Conservation (phyloP, 1,139 yeast genomes). For the Kluyveromyces sp. region DNA sequence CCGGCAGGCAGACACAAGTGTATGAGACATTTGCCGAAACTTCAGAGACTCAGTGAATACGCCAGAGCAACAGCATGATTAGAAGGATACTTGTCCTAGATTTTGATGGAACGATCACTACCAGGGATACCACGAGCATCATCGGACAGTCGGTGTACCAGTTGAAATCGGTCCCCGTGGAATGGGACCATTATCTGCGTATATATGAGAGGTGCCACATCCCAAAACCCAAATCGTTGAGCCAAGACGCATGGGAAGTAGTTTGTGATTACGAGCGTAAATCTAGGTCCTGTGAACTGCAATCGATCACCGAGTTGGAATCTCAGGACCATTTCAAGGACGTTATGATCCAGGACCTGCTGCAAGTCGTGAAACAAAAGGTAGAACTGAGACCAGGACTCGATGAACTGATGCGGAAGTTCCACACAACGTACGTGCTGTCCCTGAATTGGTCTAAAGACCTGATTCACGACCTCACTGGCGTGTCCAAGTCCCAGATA, state of each 20-base stretch:
- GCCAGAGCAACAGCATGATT: constrained; percentile 10
- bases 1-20: too few species aligned
- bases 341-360: constrained; percentile 15
- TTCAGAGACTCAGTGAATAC: too few species aligned
- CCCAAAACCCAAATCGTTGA: constrained; percentile 2
- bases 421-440: constrained; percentile 17
- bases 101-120: constrained; percentile 31
- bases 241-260: constrained; percentile 9
- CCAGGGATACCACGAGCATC: constrained; percentile 23
- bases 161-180: constrained; percentile 14
- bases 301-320: constrained; percentile 23
- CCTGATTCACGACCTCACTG: constrained; percentile 20
- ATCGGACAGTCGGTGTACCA: constrained; percentile 23
- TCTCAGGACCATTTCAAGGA: constrained; percentile 18
- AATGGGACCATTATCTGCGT: constrained; percentile 25
- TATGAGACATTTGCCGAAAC: too few species aligned
- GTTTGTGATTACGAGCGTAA: constrained; percentile 18
- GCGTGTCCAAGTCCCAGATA: constrained; percentile 10
- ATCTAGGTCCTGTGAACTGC: constrained; percentile 20
- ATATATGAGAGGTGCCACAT: constrained; percentile 15
- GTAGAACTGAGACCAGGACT: constrained; percentile 10
- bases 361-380: constrained; percentile 10
- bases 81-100: constrained; percentile 24
- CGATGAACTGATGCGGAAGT: constrained; percentile 5
- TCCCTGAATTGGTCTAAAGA: constrained; percentile 31